These are phyloP conservation scores for Solanum sejunctum DNA, from an alignment of 257 asterid genomes.

Conservation along the genomic window DNA sequence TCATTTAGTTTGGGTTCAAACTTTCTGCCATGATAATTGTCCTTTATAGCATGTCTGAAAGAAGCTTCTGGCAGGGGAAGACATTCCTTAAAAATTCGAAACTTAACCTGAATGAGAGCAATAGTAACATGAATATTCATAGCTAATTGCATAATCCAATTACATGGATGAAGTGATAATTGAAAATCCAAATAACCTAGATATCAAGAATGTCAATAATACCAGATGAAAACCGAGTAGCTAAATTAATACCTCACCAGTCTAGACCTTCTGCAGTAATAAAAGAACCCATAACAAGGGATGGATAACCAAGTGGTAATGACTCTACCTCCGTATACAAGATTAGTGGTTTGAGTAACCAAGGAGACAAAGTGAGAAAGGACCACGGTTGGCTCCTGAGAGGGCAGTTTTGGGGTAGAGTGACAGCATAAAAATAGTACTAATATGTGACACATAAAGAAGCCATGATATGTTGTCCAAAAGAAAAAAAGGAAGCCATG, in stretches of 20 bases:
- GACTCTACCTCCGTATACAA: background rate
- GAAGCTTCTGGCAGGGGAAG: slow-evolving; percentile 57
- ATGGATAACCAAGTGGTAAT: background rate
- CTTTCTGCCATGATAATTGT: slow-evolving; percentile 44
- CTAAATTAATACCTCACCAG: background rate
- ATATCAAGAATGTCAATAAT: background rate
- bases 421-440: background rate
- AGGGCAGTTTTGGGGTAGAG: background rate
- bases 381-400: background rate
- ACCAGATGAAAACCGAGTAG: background rate
- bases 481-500: background rate
- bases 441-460: background rate
- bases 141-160: background rate
- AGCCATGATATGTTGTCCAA: background rate
- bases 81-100: slow-evolving; percentile 58
- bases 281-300: background rate
- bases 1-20: slow-evolving; percentile 59
- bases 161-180: background rate
- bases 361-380: background rate
- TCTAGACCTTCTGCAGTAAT: background rate
- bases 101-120: slow-evolving; percentile 51
- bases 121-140: background rate
- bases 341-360: background rate
- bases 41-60: slow-evolving; percentile 36
- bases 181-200: background rate